A percentile compares a stretch with the other conserved stretches of the same genome.
Evolutionary conservation across 83 land plant species (phyloP).

Genomic region (Picea abies): DNA sequence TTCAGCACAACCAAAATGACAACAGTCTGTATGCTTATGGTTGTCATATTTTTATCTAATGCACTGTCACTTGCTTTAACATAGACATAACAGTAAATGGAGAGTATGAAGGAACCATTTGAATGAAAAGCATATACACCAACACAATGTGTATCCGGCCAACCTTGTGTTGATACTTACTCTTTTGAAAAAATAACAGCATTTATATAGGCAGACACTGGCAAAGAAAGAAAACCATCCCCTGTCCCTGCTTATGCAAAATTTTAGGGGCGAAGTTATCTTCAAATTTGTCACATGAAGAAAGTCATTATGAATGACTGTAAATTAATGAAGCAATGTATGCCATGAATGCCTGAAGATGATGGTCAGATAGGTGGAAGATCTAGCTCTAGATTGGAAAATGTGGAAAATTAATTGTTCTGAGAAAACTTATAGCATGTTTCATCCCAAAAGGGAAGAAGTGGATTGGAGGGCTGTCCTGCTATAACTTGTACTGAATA

Average conservation of each 20-base stretch:
- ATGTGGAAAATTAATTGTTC: background rate
- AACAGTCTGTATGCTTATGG: background rate
- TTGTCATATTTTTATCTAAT: background rate
- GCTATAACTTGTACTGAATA: background rate
- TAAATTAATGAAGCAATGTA: background rate
- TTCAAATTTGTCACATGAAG: background rate
- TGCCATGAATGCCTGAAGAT: background rate
- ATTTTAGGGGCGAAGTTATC: too few relatives aligned
- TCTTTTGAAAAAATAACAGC: background rate
- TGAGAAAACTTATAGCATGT: background rate
- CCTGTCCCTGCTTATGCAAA: background rate
- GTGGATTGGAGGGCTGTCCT: background rate
- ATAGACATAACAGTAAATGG: background rate
- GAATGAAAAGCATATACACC: background rate
- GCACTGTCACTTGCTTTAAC: background rate
- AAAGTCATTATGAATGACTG: background rate
- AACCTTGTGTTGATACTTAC: too few relatives aligned
- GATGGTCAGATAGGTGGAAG: background rate
- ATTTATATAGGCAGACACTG: background rate
- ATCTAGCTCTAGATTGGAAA: background rate
- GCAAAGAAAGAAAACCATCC: background rate
- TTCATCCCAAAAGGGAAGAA: background rate
- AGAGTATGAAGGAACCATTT: background rate
- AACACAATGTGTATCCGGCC: too few relatives aligned
- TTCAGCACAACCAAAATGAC: background rate